Base-by-base conservation (phyloP, 2,329 filamentous ascomycete genomes). In the Cladosporium austrohemisphaericum region DNA sequence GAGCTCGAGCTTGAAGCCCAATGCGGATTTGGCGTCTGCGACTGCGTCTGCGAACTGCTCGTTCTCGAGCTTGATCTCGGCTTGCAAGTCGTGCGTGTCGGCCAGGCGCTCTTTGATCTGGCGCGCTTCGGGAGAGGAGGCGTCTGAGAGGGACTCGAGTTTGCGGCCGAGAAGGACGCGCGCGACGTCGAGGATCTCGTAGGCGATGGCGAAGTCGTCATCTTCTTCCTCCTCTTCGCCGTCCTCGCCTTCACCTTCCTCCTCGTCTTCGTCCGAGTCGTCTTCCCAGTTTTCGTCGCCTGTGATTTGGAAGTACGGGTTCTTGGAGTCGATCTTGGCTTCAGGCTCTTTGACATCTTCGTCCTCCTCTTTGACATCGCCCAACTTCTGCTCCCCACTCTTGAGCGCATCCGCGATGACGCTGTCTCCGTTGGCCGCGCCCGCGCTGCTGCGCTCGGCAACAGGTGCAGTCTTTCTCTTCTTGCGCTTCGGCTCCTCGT, bases 11-110 rank as follows among this genome's bases (percentile, higher is more conserved):
- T 94, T 94, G 61, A 94, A 80, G 32, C 80, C 79, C 41, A 97
- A 79, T 1, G 90, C 84, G 11, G 85, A 81, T 59, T 83, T 83
- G 45, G 88, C 83, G 68, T 98, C 93, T 38, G 82, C 78, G 46
- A 95, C 87, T n/a, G 93, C 92, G 57, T 88, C 85, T 33, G 81
- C 77, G 65, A 95, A 98, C 73, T 86, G 84, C 71, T 97, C 93
- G 59, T 93, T 95, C 72, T 98, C 93, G 22, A 98, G 76, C n/a
- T 87, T 94, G 54, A 98, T 96, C 70, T 98, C 93, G 8, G 91
- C 88, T 54, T 97, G 86, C 49, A 95, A 79, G 65, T 96, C 91
- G 66, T 96, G 89, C 7, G 89, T 95, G 65, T 98, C 93, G 53
- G 89, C 89, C 26, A 97, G 79, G 50, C 89, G 83, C 69, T 95